Conservation (phyloP, 2,329 filamentous ascomycete species). For the Amphichorda felina region DNA sequence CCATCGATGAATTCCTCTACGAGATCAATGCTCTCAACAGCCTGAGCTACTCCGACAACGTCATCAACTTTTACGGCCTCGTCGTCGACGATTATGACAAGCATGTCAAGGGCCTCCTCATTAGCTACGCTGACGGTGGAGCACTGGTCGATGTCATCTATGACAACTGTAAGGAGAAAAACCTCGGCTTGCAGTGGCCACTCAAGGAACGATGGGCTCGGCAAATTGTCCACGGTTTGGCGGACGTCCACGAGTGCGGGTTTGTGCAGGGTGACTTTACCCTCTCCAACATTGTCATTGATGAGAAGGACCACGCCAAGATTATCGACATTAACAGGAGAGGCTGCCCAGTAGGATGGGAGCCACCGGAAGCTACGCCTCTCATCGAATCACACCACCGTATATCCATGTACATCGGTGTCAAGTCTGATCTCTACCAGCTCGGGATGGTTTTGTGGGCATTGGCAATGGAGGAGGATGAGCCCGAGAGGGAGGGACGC, state of each 20-base stretch:
- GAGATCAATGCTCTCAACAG: constrained; percentile 90
- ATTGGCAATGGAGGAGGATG: constrained; percentile 75
- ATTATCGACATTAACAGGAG: constrained; percentile 98
- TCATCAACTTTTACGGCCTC: constrained; percentile 79
- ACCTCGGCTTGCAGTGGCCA: constrained; percentile 51
- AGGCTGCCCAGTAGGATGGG: constrained; percentile 96
- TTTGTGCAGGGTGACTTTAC: constrained; percentile 98
- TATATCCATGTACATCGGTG: constrained; percentile 94
- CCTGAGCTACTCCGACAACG: constrained; percentile 58
- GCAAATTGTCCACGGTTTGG: constrained; percentile 80
- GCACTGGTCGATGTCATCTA: constrained; percentile 87
- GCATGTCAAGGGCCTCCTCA: constrained; percentile 76
- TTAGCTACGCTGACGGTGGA: constrained; percentile 76
- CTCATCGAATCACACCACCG: constrained; percentile 82
- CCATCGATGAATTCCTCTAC: constrained; percentile 92
- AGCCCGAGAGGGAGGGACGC: constrained; percentile 68
- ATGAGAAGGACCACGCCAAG: constrained; percentile 71
- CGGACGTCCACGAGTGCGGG: constrained; percentile 88
- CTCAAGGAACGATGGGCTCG: constrained; percentile 77
- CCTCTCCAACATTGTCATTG: constrained; percentile 91
- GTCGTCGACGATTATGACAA: constrained; percentile 82
- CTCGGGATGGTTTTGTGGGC: constrained; percentile 97
- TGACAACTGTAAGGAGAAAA: constrained; percentile 51
- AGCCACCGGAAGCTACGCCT: constrained; percentile 79
- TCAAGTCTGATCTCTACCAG: constrained; percentile 94